Percentiles rank a stretch among this genome's conserved stretches.
phyloP scores from a whole-genome alignment of 2,329 filamentous ascomycete species.

The Arthrobotrys pseudoclavata region DNA sequence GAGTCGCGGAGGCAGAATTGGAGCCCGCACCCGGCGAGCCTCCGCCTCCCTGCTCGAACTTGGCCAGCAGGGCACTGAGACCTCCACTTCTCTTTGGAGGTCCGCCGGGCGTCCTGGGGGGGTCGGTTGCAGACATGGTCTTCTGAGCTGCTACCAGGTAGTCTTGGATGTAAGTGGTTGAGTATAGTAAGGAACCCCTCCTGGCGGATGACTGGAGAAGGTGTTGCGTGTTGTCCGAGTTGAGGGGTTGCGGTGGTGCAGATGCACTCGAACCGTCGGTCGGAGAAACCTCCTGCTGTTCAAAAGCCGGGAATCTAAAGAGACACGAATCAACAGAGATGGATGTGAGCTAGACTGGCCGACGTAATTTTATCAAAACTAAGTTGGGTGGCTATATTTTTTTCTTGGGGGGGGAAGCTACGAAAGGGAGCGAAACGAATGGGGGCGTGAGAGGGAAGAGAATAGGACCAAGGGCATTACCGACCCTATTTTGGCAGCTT shows the following conservation, averaged over 20 bases:
- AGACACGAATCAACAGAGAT: slow-evolving; percentile 2
- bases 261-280: slow-evolving; percentile 51
- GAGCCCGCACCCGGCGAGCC: slow-evolving; percentile 33
- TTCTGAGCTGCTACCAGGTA: slow-evolving; percentile 61
- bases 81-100: slow-evolving; percentile 58
- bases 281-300: slow-evolving; percentile 53
- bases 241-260: slow-evolving; percentile 42
- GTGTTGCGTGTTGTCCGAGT: slow-evolving; percentile 43
- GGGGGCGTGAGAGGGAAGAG: slow-evolving; percentile 14
- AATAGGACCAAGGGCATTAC: slow-evolving; percentile 30
- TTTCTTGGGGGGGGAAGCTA: slow-evolving; percentile 7
- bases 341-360: slow-evolving; percentile 30
- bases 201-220: slow-evolving; percentile 30
- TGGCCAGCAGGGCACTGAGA: slow-evolving; percentile 62
- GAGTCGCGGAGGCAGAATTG: slow-evolving; percentile 48
- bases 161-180: slow-evolving; percentile 45
- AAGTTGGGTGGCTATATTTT: slow-evolving; percentile 1
- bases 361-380: neutral
- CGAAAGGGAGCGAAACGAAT: slow-evolving; percentile 28
- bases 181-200: slow-evolving; percentile 22
- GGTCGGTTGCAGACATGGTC: slow-evolving; percentile 59
- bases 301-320: slow-evolving; percentile 50
- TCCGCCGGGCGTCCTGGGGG: slow-evolving; percentile 55
- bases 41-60: slow-evolving; percentile 63
- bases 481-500: slow-evolving; percentile 59